Evolutionary conservation across 768 basidiomycete genomes (phyloP), one percentile per base, ranked within the genome.

Genomic region (Mycena pura): DNA sequence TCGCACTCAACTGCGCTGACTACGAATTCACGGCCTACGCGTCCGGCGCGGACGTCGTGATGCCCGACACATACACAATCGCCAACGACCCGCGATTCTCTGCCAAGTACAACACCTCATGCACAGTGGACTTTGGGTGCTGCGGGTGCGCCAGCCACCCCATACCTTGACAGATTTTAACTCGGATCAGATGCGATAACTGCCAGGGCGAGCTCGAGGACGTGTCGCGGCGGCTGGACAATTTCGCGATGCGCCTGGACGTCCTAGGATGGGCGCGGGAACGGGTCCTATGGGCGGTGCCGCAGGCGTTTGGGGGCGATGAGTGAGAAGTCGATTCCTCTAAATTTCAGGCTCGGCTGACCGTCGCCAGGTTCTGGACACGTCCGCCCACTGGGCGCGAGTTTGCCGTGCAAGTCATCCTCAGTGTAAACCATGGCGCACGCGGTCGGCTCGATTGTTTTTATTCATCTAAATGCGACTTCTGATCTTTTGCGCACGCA

Each of bases 201-300:
- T 88, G 86, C 69, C 67, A 74, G 28, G 86, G 86, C 24, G 73
- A 70, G 28, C 80, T 85, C 53, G 80, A 82, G 58, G 86, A 86
- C 60, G 76, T 86, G 21, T 77, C 78, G 32, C 73, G 74, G 3
- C 79, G 85, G 21, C 74, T 86, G 58, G 79, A 84, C 47, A 76
- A 79, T 51, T 84, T 81, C 69, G 71, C 73, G 31, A 65, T 75
- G 38, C 74, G 84, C 21, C 55, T 83, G 34, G 72, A 77, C 44
- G 71, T 77, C 32, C 71, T 81, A 57, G 84, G 82, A 1, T 82
- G 84, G 80, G 77, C 80, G 46, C 73, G 76, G 6, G 77, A 72
- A 14, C 80, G 81, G 62, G 76, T 80, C 0, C 73, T 86, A 0
- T 87, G 86, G 87, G 77, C 82, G 2, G 84, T 86, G 6, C 81